Percentiles rank a stretch among this genome's conserved stretches.
phyloP scores from a whole-genome alignment of 495 filamentous ascomycete genomes.

The Trichoderma virens region DNA sequence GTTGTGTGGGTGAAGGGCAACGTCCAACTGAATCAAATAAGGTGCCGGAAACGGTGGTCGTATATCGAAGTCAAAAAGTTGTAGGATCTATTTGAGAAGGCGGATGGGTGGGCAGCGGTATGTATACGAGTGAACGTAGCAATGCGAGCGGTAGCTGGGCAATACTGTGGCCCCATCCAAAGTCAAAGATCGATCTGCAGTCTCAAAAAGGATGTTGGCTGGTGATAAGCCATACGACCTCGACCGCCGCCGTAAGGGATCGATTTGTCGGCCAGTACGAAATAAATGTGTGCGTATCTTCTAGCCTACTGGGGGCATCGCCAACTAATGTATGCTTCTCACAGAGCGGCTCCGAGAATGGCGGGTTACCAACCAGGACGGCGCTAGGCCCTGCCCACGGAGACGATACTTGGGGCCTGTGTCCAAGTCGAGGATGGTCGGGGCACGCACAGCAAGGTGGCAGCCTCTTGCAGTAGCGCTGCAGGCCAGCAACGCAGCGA shows the following conservation, averaged over 20 bases:
- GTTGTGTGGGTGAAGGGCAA: neutral
- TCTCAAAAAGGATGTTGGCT: neutral
- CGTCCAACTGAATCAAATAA: neutral
- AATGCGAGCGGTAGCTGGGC: neutral
- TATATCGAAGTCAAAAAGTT: neutral
- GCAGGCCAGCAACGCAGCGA: neutral
- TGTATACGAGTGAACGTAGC: neutral
- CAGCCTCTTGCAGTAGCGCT: slow-evolving; percentile 7
- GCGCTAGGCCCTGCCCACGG: slow-evolving; percentile 4
- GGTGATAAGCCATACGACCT: neutral
- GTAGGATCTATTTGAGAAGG: neutral
- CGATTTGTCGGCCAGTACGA: neutral
- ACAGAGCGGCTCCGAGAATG: neutral
- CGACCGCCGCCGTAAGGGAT: neutral
- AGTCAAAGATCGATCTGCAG: neutral
- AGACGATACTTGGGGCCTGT: neutral
- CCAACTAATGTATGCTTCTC: slow-evolving; percentile 5
- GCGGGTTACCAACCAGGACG: neutral
- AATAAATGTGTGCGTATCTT: neutral
- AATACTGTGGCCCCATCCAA: neutral
- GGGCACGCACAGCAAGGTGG: neutral
- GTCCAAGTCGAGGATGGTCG: neutral
- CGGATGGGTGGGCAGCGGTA: neutral
- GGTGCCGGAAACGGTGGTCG: neutral
- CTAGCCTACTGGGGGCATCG: slow-evolving; percentile 3